Evolutionary conservation across 768 basidiomycete genomes (phyloP), one percentile per base, ranked within the genome.

Genomic region (Xerocomellus amylosporus): DNA sequence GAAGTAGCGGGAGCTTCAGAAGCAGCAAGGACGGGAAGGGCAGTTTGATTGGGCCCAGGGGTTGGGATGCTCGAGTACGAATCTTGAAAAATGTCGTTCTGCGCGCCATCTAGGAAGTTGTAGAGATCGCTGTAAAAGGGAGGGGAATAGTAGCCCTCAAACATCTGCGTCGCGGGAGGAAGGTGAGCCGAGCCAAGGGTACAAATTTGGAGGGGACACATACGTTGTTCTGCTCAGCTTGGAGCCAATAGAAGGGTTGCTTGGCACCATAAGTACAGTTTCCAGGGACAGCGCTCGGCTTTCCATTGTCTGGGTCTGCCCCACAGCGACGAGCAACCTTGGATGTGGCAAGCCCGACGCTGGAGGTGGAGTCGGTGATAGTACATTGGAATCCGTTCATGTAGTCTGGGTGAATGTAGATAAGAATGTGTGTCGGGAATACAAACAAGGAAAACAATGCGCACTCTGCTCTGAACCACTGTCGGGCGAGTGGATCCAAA

Each of bases 261-360:
- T 88, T 87, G 15, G 86, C 81, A 30, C 87, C 87, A 56, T 81
- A 86, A 2, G 87, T 88, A 67, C 87, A 88, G 64, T 88, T 89
- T 1, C 77, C 79, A 3, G 79, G 80, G 15, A 72, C 70, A 1
- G 77, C 72, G 20, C 74, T 53, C 3, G 67, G 59, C 59, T 77
- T 81, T 24, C 72, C 64, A 60, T 80, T 79, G 0, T 64, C 63
- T 0, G 77, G 75, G 54, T 90, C 86, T 8, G 77, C 75, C 0
- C 84, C 86, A 55, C 88, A 90, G 31, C 86, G 79, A 19, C 83
- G 77, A n/a, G 87, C 71, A 15, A 87, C 68, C 56, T 84, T 74
- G 33, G 86, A 69, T 17, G 76, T 73, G 0, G 85, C 84, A 13
- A 87, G 71, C 1, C 78, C 65, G 3, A 79, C 77, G 28, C 60